A percentile compares a stretch with the other conserved stretches of the same genome.
Evolutionary conservation across 176 grass and related monocot species (phyloP).

Genomic region (Phoenix dactylifera): DNA sequence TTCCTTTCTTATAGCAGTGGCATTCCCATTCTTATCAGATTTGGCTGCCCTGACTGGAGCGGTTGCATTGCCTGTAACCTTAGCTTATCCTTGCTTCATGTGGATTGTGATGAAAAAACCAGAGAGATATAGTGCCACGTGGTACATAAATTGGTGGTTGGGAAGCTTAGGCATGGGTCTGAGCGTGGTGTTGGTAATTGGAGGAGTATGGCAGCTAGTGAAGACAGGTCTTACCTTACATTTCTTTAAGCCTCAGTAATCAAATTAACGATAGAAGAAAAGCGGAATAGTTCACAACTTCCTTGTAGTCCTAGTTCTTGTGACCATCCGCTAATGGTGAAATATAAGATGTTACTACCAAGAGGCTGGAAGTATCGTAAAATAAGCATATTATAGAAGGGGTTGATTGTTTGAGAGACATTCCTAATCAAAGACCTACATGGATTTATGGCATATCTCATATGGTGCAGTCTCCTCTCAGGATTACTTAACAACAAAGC

Average conservation of each 20-base stretch:
- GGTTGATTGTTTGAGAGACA: too few relatives aligned
- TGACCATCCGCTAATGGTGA: too few relatives aligned
- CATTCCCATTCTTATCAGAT: slow-evolving; percentile 70
- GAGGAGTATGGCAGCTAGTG: slow-evolving; percentile 57
- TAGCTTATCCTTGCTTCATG: slow-evolving; percentile 95
- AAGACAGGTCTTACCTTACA: slow-evolving; percentile 37
- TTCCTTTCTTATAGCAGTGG: slow-evolving; percentile 56
- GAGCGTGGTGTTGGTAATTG: slow-evolving; percentile 54
- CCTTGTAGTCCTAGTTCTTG: background rate
- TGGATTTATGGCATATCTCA: too few relatives aligned
- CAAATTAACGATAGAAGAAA: background rate
- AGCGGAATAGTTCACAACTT: background rate
- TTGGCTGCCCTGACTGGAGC: slow-evolving; percentile 61
- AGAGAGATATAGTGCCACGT: slow-evolving; percentile 28
- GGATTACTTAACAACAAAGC: too few relatives aligned
- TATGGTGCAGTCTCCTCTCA: too few relatives aligned
- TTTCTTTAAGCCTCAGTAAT: slow-evolving; percentile 51
- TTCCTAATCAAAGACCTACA: too few relatives aligned
- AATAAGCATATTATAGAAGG: too few relatives aligned
- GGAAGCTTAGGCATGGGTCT: slow-evolving; percentile 54
- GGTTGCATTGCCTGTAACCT: slow-evolving; percentile 69
- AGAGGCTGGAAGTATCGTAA: too few relatives aligned
- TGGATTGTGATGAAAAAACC: slow-evolving; percentile 83
- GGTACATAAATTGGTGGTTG: slow-evolving; percentile 69
- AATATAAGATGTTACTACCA: too few relatives aligned